Percentiles rank a stretch among this genome's conserved stretches.
Conservation (phyloP, 2,329 filamentous ascomycete species). For the Clarireedia homoeocarpa region DNA sequence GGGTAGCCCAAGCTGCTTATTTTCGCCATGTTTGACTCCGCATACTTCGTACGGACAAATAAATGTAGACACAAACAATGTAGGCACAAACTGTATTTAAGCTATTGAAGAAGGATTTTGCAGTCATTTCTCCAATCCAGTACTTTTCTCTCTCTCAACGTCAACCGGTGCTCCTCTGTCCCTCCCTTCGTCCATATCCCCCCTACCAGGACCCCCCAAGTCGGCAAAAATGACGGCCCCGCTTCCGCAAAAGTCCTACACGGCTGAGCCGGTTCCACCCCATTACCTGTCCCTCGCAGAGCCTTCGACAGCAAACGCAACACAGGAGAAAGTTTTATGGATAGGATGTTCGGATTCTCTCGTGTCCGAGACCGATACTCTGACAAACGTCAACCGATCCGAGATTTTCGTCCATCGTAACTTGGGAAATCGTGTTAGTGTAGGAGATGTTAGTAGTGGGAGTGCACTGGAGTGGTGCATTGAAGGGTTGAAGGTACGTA, state of each 20-base stretch:
- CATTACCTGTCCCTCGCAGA: not conserved
- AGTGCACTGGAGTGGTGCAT: slow-evolving; percentile 59
- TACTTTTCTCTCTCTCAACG: not conserved
- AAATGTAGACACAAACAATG: too few species aligned
- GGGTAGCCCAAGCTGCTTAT: not conserved
- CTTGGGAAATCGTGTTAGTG: slow-evolving; percentile 57
- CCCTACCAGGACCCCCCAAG: not conserved
- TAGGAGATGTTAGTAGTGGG: slow-evolving; percentile 50
- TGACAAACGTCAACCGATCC: slow-evolving; percentile 48
- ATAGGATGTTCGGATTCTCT: slow-evolving; percentile 62
- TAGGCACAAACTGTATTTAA: too few species aligned
- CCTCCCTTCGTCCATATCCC: not conserved
- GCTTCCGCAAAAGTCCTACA: slow-evolving; percentile 2
- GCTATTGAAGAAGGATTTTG: too few species aligned
- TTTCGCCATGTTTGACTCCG: not conserved
- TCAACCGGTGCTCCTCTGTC: not conserved
- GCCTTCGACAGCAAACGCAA: not conserved
- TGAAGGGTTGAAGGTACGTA: slow-evolving; percentile 46
- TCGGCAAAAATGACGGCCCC: not conserved
- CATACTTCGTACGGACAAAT: too few species aligned
- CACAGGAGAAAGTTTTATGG: slow-evolving; percentile 49
- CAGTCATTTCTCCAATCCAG: not conserved
- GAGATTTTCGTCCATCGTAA: slow-evolving; percentile 66
- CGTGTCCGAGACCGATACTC: slow-evolving; percentile 55
- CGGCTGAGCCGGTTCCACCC: not conserved